Conservation (phyloP, 768 basidiomycete genomes). For the Pleurotus citrinopileatus region DNA sequence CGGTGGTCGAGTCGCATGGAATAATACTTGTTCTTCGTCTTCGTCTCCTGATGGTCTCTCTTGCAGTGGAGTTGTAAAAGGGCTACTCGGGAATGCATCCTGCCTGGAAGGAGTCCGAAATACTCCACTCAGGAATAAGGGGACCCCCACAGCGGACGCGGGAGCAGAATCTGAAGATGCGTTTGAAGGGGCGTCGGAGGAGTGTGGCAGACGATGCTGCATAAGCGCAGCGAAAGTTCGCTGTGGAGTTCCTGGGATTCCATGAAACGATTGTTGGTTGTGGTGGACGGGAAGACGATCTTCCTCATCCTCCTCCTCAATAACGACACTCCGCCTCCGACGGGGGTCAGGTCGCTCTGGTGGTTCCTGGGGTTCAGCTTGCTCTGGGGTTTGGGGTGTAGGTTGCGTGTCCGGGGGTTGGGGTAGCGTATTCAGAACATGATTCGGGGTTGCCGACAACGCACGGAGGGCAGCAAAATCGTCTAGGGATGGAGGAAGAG, state of each 20-base stretch:
- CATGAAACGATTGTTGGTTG: constrained; percentile 36
- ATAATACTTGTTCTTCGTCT: constrained; percentile 70
- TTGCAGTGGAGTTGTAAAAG: constrained; percentile 68
- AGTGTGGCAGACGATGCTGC: constrained; percentile 39
- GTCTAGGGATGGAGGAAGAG: constrained; percentile 42
- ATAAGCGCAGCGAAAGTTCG: constrained; percentile 29
- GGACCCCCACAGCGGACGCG: constrained; percentile 42
- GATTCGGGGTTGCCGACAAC: constrained; percentile 41
- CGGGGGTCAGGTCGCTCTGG: constrained; percentile 39
- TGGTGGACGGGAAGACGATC: constrained; percentile 39
- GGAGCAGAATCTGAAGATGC: constrained; percentile 40
- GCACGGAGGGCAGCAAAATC: constrained; percentile 34
- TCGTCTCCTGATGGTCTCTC: constrained; percentile 58
- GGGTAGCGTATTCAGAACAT: constrained; percentile 28
- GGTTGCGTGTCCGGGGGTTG: constrained; percentile 28
- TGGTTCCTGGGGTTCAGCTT: constrained; percentile 21
- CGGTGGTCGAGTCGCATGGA: constrained; percentile 56
- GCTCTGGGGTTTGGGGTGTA: constrained; percentile 13
- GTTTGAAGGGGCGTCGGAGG: constrained; percentile 53
- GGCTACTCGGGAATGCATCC: constrained; percentile 64
- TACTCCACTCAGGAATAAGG: constrained; percentile 38
- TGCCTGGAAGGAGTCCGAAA: constrained; percentile 49
- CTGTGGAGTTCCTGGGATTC: constrained; percentile 41
- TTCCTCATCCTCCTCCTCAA: constrained; percentile 69
- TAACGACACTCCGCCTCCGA: constrained; percentile 60